Conservation (phyloP, 2,329 filamentous ascomycete genomes). For the Rhinocladiella similis region DNA sequence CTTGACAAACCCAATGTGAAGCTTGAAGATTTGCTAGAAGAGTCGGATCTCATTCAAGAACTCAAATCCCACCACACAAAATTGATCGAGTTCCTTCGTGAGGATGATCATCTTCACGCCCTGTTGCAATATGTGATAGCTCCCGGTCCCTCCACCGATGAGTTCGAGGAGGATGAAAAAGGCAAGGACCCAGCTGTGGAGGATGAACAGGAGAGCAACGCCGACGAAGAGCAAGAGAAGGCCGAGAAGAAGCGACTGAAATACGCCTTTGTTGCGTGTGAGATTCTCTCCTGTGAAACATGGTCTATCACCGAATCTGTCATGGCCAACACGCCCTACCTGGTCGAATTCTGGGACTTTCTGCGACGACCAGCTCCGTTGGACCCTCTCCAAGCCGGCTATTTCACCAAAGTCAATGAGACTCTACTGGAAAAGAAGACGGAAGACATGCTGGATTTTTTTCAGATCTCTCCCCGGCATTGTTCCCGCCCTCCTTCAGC, state of each 20-base stretch:
- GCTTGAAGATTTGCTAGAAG: constrained; percentile 92
- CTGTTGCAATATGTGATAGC: constrained; percentile 91
- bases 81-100: constrained; percentile 91
- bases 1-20: constrained; percentile 94
- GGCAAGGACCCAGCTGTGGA: constrained; percentile 27
- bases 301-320: constrained; percentile 95
- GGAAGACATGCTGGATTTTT: constrained; percentile 89
- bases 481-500: constrained; percentile 80
- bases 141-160: constrained; percentile 57
- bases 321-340: constrained; percentile 75
- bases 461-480: constrained; percentile 81
- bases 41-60: constrained; percentile 94
- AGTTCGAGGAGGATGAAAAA: constrained; percentile 48
- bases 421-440: constrained; percentile 97
- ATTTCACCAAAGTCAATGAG: constrained; percentile 99
- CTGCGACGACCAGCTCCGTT: constrained; percentile 79
- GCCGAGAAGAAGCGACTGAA: constrained; percentile 88
- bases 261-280: constrained; percentile 89
- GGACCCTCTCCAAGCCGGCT: constrained; percentile 90
- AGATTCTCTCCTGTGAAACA: constrained; percentile 91
- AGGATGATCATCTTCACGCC: constrained; percentile 78
- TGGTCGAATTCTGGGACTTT: constrained; percentile 90
- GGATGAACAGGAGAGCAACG: constrained; percentile 31
- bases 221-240: constrained; percentile 61
- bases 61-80: constrained; percentile 98